Conservation (phyloP, 345 rosid genomes). For the Abelmoschus esculentus region DNA sequence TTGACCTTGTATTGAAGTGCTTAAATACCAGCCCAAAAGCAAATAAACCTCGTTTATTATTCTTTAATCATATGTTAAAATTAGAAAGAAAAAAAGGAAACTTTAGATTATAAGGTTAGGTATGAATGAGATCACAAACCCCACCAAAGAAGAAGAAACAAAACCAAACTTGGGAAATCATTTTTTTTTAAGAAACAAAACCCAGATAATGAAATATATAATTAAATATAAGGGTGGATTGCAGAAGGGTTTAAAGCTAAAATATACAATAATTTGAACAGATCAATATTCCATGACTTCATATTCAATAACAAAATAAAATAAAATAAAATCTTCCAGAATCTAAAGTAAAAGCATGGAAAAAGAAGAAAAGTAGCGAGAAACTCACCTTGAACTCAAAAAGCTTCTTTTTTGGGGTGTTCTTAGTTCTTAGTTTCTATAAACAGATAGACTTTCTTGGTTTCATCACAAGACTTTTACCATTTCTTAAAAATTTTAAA, state of each 20-base stretch:
- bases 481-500: too few relatives aligned
- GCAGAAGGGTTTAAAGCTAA: slow-evolving; percentile 7
- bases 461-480: slow-evolving; percentile 2
- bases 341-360: background rate
- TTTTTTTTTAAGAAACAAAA: background rate
- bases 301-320: background rate
- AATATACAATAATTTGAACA: slow-evolving; percentile 17
- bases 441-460: slow-evolving; percentile 17
- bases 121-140: slow-evolving; percentile 15
- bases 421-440: background rate
- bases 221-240: background rate
- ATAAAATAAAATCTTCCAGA: slow-evolving; percentile 20
- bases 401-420: background rate
- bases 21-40: slow-evolving; percentile 7
- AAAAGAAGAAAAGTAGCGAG: background rate
- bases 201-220: slow-evolving; percentile 15
- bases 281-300: slow-evolving; percentile 10
- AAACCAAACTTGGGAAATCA: slow-evolving; percentile 3
- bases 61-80: background rate
- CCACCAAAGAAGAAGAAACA: slow-evolving; percentile 13
- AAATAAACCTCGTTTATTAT: slow-evolving; percentile 7
- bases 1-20: slow-evolving; percentile 20
- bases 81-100: background rate
- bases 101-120: slow-evolving; percentile 25
- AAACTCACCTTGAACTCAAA: slow-evolving; percentile 20